Conservation (phyloP, 345 rosid genomes). For the Psidium guajava region DNA sequence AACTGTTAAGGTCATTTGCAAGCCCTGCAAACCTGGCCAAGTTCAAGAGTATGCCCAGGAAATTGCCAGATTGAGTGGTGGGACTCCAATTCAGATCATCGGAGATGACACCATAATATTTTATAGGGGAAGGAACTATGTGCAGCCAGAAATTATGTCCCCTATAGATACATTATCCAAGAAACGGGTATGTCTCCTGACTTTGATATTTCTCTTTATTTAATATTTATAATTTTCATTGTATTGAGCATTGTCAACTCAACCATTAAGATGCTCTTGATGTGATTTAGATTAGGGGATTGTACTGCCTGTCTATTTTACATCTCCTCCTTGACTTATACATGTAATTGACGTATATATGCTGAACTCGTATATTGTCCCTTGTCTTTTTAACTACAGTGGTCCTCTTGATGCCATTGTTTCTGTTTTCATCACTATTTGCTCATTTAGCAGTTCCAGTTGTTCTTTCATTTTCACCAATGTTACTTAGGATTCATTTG, state of each 20-base stretch:
- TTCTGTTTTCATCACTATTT: not conserved
- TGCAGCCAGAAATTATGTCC: constrained; percentile 86
- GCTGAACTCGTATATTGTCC: not conserved
- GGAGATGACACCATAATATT: constrained; percentile 75
- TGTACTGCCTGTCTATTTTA: not conserved
- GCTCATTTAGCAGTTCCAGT: not conserved
- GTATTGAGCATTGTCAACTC: not conserved
- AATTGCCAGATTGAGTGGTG: constrained; percentile 84
- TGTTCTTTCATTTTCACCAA: not conserved
- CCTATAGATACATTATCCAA: constrained; percentile 83
- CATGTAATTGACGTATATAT: not conserved
- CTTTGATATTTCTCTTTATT: not conserved
- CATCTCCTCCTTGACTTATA: not conserved
- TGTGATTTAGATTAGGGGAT: not conserved
- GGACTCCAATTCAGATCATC: constrained; percentile 60
- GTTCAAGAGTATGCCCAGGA: constrained; percentile 52
- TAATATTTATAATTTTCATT: not conserved
- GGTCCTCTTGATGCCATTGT: not conserved
- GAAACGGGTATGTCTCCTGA: constrained; percentile 38
- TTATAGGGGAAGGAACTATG: constrained; percentile 76
- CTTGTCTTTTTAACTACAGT: not conserved
- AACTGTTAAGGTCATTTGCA: constrained; percentile 88
- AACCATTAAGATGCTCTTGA: not conserved
- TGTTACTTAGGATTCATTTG: not conserved
- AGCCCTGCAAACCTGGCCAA: constrained; percentile 71